These are phyloP conservation scores for Jimgerdemannia flammicorona DNA, from an alignment of 192 early-diverging fungal species.

Conservation along the genomic window DNA sequence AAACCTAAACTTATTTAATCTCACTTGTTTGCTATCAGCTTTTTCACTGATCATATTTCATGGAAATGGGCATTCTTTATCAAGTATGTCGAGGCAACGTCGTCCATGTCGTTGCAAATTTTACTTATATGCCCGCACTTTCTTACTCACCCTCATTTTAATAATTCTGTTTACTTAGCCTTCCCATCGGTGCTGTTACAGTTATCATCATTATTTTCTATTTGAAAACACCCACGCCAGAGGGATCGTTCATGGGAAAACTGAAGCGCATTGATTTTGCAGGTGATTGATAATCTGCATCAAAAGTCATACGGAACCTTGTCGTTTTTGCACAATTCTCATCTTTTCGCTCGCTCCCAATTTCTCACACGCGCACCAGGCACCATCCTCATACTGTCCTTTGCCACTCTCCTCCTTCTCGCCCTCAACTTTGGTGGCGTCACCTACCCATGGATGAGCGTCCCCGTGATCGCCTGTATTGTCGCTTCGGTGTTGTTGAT, in stretches of 20 bases:
- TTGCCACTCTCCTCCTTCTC: constrained; percentile 55
- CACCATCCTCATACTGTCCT: constrained; percentile 35
- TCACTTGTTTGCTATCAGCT: not conserved
- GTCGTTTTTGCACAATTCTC: too few relatives aligned
- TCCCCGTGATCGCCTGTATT: constrained; percentile 46
- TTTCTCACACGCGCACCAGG: constrained; percentile 18
- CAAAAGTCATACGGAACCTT: too few relatives aligned
- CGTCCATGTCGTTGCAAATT: too few relatives aligned
- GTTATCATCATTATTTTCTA: constrained; percentile 38
- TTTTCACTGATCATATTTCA: not conserved
- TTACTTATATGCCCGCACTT: too few relatives aligned
- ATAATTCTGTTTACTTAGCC: constrained; percentile 7
- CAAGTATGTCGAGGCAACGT: not conserved
- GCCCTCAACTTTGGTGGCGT: constrained; percentile 66
- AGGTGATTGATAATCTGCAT: not conserved
- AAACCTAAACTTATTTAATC: too few relatives aligned
- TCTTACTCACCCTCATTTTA: not conserved
- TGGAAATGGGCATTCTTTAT: not conserved
- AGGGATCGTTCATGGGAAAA: constrained; percentile 38
- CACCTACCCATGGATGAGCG: constrained; percentile 51
- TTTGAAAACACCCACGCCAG: constrained; percentile 25
- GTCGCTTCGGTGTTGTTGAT: constrained; percentile 29
- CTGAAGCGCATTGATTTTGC: constrained; percentile 57
- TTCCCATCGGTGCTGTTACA: constrained; percentile 33
- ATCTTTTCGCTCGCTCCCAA: too few relatives aligned